A percentile compares a stretch with the other conserved stretches of the same genome.
These are phyloP conservation scores for Allantophomopsis lycopodina DNA, from an alignment of 2,329 filamentous ascomycete species.

Conservation along the genomic window DNA sequence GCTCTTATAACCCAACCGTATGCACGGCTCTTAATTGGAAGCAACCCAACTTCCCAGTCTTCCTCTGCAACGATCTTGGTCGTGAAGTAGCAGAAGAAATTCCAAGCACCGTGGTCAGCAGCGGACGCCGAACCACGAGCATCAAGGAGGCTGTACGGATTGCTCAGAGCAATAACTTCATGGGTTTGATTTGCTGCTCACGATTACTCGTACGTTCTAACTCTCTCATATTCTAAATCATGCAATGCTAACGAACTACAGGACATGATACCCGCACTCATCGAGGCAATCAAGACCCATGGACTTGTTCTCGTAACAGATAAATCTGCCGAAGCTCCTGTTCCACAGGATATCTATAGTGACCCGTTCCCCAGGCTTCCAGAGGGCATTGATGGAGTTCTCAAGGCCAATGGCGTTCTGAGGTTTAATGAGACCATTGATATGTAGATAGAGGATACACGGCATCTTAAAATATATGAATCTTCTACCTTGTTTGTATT, in stretches of 20 bases:
- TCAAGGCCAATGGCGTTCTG: constrained; percentile 77
- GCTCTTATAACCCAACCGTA: constrained; percentile 78
- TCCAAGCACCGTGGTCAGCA: constrained; percentile 21
- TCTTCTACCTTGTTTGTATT: no score
- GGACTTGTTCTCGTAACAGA: constrained; percentile 87
- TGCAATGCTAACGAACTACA: constrained; percentile 19
- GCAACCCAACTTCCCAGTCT: constrained; percentile 93
- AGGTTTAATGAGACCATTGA: constrained; percentile 90
- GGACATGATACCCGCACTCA: constrained; percentile 86
- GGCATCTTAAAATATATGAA: no score
- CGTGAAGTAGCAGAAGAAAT: constrained; percentile 28
- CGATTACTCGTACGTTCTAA: constrained; percentile 60
- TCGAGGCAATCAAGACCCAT: constrained; percentile 88
- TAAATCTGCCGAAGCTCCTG: constrained; percentile 42
- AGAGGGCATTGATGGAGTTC: constrained; percentile 74
- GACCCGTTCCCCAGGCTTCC: constrained; percentile 49
- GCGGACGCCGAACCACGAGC: constrained; percentile 63
- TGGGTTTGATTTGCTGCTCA: constrained; percentile 88
- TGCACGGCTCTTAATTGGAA: constrained; percentile 98
- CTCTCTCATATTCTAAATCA: neutral
- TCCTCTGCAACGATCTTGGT: constrained; percentile 87
- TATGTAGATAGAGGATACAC: constrained; percentile 24
- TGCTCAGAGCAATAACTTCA: constrained; percentile 92
- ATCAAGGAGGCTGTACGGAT: constrained; percentile 93
- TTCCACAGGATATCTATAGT: constrained; percentile 15